Evolutionary conservation across 768 basidiomycete genomes (phyloP).

Genomic region (Kwoniella dejecticola): DNA sequence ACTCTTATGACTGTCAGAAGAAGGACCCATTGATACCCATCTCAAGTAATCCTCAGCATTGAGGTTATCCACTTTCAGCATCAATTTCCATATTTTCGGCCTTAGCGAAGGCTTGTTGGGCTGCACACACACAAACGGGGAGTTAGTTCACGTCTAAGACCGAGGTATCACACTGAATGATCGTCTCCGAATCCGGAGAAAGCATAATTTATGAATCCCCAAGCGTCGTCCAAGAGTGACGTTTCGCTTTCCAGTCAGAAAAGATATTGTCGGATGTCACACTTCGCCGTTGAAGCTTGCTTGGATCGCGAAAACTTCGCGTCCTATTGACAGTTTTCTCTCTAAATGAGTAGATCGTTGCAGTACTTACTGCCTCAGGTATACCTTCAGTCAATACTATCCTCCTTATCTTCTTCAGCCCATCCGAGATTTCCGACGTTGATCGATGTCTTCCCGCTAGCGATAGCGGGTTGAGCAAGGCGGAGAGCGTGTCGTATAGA

Average conservation of each 20-base stretch:
- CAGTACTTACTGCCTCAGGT: constrained; percentile 66
- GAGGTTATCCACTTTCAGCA: constrained; percentile 76
- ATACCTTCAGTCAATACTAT: constrained; percentile 90
- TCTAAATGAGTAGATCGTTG: no score
- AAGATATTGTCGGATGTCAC: no score
- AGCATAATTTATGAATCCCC: no score
- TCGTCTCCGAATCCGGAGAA: no score
- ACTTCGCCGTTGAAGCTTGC: no score
- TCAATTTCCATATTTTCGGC: constrained; percentile 80
- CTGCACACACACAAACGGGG: constrained; percentile 1
- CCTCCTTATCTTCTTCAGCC: constrained; percentile 78
- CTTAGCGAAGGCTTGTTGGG: constrained; percentile 33
- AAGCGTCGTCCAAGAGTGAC: no score
- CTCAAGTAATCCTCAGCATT: constrained; percentile 63
- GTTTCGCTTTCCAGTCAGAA: no score
- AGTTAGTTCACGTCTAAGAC: not conserved
- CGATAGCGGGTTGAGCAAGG: constrained; percentile 23
- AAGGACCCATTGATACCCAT: constrained; percentile 51
- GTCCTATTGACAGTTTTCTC: no score
- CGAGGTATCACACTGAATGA: no score
- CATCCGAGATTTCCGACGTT: constrained; percentile 68
- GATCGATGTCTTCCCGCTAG: constrained; percentile 32
- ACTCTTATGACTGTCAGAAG: constrained; percentile 55
- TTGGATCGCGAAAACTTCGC: no score
- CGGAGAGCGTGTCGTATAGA: constrained; percentile 28